A percentile compares a stretch with the other conserved stretches of the same genome.
phyloP scores from a whole-genome alignment of 345 rosid genomes.

The Boechera retrofracta region DNA sequence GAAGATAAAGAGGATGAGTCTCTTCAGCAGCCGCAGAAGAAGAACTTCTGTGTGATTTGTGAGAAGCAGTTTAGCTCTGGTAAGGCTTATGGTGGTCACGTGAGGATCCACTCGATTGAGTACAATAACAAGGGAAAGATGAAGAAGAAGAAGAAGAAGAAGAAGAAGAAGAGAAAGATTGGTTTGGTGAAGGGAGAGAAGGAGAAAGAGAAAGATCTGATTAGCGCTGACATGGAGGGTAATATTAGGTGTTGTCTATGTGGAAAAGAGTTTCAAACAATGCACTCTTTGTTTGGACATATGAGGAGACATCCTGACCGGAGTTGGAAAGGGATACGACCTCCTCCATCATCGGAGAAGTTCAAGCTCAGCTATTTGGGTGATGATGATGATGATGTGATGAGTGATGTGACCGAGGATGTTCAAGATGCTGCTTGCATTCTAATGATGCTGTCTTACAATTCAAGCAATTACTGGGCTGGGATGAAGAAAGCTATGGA shows the following conservation, averaged over 20 bases:
- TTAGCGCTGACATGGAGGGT: slow-evolving; percentile 40
- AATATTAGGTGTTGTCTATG: slow-evolving; percentile 49
- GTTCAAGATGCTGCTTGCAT: slow-evolving; percentile 34
- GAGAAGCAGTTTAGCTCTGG: slow-evolving; percentile 48
- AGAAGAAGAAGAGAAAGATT: slow-evolving; percentile 23
- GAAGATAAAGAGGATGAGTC: slow-evolving; percentile 2
- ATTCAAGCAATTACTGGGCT: neutral
- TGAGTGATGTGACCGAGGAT: slow-evolving; percentile 34
- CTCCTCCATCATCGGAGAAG: slow-evolving; percentile 45
- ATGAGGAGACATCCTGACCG: slow-evolving; percentile 85
- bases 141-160: slow-evolving; percentile 11
- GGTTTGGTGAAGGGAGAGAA: slow-evolving; percentile 23
- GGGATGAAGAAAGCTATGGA: slow-evolving; percentile 5
- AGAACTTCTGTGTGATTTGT: slow-evolving; percentile 47
- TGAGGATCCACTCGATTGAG: slow-evolving; percentile 49
- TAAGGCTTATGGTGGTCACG: slow-evolving; percentile 54
- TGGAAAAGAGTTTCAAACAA: slow-evolving; percentile 49
- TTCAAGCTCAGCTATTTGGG: neutral
- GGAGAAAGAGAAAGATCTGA: slow-evolving; percentile 40
- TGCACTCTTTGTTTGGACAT: slow-evolving; percentile 73
- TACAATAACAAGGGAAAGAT: slow-evolving; percentile 35
- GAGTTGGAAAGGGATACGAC: slow-evolving; percentile 64
- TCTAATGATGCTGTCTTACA: slow-evolving; percentile 30
- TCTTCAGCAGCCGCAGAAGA: slow-evolving; percentile 15
- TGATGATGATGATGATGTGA: neutral